These are phyloP conservation scores for Cajanus cajan DNA, from an alignment of 306 rosid species.

Conservation along the genomic window DNA sequence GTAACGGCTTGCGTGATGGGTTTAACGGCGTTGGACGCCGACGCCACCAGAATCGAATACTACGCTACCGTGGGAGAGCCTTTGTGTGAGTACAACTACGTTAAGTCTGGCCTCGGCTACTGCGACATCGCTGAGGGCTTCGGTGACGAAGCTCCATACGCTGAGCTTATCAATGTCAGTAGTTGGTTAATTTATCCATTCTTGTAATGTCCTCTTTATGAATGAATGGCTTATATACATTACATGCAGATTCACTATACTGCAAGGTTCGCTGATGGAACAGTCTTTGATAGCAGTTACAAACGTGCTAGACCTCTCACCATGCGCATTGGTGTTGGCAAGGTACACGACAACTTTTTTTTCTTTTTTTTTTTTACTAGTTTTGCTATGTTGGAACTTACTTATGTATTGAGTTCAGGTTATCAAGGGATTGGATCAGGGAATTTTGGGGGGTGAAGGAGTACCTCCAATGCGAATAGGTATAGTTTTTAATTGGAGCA, in stretches of 20 bases:
- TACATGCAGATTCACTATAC: slow-evolving; percentile 75
- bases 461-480: slow-evolving; percentile 97
- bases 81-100: slow-evolving; percentile 66
- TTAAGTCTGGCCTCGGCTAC: slow-evolving; percentile 80
- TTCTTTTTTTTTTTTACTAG: not conserved
- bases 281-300: slow-evolving; percentile 86
- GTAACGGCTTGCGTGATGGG: slow-evolving; percentile 64
- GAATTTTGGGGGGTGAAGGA: slow-evolving; percentile 91
- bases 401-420: slow-evolving; percentile 40
- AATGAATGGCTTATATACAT: not conserved
- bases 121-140: slow-evolving; percentile 66
- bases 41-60: slow-evolving; percentile 87
- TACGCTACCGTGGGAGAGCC: slow-evolving; percentile 92
- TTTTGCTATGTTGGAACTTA: slow-evolving; percentile 19
- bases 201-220: not conserved
- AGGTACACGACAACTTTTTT: slow-evolving; percentile 43
- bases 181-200: too few species aligned
- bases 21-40: slow-evolving; percentile 67
- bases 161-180: slow-evolving; percentile 83
- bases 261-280: slow-evolving; percentile 83
- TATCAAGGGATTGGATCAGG: slow-evolving; percentile 90
- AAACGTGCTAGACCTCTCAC: slow-evolving; percentile 92
- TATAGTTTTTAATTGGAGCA: slow-evolving; percentile 23
- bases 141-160: slow-evolving; percentile 71
- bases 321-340: slow-evolving; percentile 93